Evolutionary conservation across 2,329 filamentous ascomycete species (phyloP), one percentile per base, ranked within the genome.

Genomic region (Cytospora paraplurivora): DNA sequence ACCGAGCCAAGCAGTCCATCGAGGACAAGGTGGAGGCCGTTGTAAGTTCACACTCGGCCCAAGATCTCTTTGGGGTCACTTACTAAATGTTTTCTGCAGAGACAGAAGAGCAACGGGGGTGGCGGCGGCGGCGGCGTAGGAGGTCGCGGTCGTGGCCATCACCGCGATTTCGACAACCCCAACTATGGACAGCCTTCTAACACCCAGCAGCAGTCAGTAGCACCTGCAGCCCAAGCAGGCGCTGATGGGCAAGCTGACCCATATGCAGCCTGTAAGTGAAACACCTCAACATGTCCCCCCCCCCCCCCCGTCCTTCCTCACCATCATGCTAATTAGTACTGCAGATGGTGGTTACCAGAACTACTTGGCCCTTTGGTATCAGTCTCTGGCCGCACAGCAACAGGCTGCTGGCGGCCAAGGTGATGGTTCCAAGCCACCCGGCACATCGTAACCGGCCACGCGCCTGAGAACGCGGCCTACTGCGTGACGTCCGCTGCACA

Each of bases 21-120:
- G 91, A 92, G 75, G 93, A 96, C 69, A 97, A 97, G 78, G 92
- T 97, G 56, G 92, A 96, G 67, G 89, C 91, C 72, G 92, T 94
- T 75, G 88, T 93, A 85, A 78, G 89, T 84, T n/a, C 15, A 27
- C 56, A n/a, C 35, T 10, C 12, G 21, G 8, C 15, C 51, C 21
- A 27, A 47, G 27, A 27, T 34, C 5, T 34, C 13, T 6, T 33
- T 12, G 37, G 11, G 49, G 47, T 11, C 32, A 34, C 10, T 34
- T 27, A 64, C 75, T 81, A 68, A 81, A 67, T 49, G 4, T 1
- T 41, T 7, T 35, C 2, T 13, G 59, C 66, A 85, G 82, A 79
- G 80, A 62, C 81, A 85, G 71, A 86, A 86, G 78, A 85, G 81
- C 71, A 78, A 74, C 64, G 78, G 78, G 44, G 76, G 76, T 33